These are phyloP conservation scores for Leccinum uliginosum DNA, from an alignment of 768 basidiomycete species.

Conservation along the genomic window DNA sequence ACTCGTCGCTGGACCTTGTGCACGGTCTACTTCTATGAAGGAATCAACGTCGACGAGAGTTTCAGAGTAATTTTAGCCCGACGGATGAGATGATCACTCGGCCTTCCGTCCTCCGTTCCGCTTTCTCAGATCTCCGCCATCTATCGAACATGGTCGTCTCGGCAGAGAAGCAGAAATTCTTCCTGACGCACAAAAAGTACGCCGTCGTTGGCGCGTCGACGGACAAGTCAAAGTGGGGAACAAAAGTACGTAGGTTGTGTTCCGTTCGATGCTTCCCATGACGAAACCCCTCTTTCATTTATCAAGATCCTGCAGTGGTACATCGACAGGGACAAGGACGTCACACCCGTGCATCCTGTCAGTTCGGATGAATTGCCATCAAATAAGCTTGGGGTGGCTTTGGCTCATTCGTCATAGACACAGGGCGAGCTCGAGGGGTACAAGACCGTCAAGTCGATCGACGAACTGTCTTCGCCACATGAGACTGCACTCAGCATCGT, in stretches of 20 bases:
- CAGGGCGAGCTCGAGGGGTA: constrained; percentile 67
- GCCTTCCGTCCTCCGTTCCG: constrained; percentile 2
- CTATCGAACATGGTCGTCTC: constrained; percentile 24
- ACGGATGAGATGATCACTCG: constrained; percentile 1
- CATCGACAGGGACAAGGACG: constrained; percentile 47
- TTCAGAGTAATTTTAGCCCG: background rate
- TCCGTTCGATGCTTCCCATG: background rate
- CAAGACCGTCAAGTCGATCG: constrained; percentile 49
- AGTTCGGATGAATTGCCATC: constrained; percentile 14
- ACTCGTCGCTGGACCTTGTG: background rate
- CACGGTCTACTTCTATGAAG: background rate
- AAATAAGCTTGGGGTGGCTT: background rate
- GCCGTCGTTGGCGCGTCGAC: constrained; percentile 85
- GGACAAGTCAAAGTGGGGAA: constrained; percentile 74
- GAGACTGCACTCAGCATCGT: constrained; percentile 76
- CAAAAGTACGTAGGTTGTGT: constrained; percentile 45
- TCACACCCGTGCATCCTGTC: constrained; percentile 76
- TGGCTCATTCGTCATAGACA: constrained; percentile 42
- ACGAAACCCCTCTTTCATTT: background rate
- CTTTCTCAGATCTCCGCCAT: constrained; percentile 2
- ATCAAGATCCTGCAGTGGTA: constrained; percentile 77
- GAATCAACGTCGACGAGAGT: background rate
- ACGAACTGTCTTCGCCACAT: constrained; percentile 53
- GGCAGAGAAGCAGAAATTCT: constrained; percentile 45
- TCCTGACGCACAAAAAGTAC: constrained; percentile 58